Evolutionary conservation across 148 eudicot species (phyloP), one percentile per base, ranked within the genome.

Genomic region (Rhododendron kiyosumense): DNA sequence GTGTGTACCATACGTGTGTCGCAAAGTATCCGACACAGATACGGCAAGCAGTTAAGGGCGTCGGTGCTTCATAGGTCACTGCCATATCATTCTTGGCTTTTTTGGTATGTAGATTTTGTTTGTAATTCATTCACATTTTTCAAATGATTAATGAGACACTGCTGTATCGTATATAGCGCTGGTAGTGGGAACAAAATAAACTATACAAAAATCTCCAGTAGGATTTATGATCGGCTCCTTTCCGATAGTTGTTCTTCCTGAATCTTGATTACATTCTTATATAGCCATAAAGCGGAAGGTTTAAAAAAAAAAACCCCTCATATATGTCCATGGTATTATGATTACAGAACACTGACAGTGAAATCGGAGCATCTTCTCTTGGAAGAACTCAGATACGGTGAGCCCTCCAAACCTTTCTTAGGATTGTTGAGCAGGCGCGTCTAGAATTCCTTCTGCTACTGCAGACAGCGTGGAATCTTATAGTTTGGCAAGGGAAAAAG

Each of bases 371-470:
- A 85, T 89, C 94, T 1, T 94, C 94, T 32, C 89, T 89, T 45
- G 98, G 96, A 86, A 96, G 99, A 91, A 91, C 98, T 51, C 93
- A 89, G 65, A 96, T 96, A 67, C 93, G 99, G 81, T 96, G 91
- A 96, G 30, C 73, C n/a, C 7, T 51, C 28, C 54, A 71, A 57
- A 59, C 57, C 26, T 79, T 49, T 1, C 78, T 81, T 48, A 14
- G 61, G 69, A 38, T 54, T 49, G 20, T 73, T 51, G 85, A 34
- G 48, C 20, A 1, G 46, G 43, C 28, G 69, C 30, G 0, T 34
- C 45, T 34, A 8, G 15, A 32, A n/a, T 32, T 51, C 48, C 59
- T 48, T 52, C 45, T 84, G 85, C 67, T 74, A 43, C 30, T 26
- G 22, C 63, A 75, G 85, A 74, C 45, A 46, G 15, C 15, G 24